phyloP scores from a whole-genome alignment of 176 grass and related monocot species.

The Elymus sibiricus region DNA sequence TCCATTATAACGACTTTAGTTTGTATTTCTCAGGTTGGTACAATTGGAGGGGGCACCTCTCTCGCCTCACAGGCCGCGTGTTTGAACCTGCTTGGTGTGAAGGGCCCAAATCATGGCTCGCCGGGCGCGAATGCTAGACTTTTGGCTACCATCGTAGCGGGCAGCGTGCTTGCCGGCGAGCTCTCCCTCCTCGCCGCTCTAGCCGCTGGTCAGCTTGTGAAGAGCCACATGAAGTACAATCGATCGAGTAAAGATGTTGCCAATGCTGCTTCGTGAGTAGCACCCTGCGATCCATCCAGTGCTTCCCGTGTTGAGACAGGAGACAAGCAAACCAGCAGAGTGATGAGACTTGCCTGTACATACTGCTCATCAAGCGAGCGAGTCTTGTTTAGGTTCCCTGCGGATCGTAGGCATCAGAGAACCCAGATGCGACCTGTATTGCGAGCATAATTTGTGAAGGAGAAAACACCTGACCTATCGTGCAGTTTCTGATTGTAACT shows the following conservation, averaged over 20 bases:
- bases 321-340: background rate
- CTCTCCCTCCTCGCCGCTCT: constrained; percentile 73
- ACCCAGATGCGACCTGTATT: background rate
- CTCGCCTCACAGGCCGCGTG: constrained; percentile 73
- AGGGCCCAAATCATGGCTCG: constrained; percentile 48
- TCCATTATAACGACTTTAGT: background rate
- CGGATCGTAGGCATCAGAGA: background rate
- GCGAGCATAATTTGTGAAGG: constrained; percentile 1
- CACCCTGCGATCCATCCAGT: background rate
- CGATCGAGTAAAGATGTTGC: constrained; percentile 57
- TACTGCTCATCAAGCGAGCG: background rate
- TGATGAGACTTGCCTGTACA: constrained; percentile 19
- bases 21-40: constrained; percentile 53
- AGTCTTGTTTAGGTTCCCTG: background rate
- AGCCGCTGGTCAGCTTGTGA: constrained; percentile 69
- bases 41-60: constrained; percentile 76
- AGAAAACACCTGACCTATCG: constrained; percentile 11
- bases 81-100: constrained; percentile 69
- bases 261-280: constrained; percentile 31
- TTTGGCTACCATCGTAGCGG: constrained; percentile 63
- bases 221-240: constrained; percentile 90
- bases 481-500: constrained; percentile 38
- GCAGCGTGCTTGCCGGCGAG: constrained; percentile 77
- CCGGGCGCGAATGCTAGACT: constrained; percentile 56
- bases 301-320: constrained; percentile 15